Base-by-base conservation (phyloP, 257 asterid species). In the Rauvolfia tetraphylla region DNA sequence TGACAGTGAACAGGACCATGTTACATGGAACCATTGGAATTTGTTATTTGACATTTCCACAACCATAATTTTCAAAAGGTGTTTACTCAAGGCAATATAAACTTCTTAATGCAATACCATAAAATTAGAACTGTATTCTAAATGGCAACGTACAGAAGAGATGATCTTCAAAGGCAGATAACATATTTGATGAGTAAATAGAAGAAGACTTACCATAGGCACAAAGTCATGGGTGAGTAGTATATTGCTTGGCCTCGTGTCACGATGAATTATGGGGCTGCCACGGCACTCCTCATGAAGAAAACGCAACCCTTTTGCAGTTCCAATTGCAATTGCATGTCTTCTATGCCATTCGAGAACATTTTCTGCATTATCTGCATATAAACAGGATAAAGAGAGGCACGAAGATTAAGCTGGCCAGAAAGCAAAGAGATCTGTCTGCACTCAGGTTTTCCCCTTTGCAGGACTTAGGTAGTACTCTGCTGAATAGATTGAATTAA, bases 231-330 rank as follows among this genome's bases (percentile, higher is more conserved):
- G 93, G 51, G 97, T 91, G 54, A 91, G 86, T 79, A 91, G 82
- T 80, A 91, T 83, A 79, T 91, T 91, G 84, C 92, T 88, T 27
- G 97, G 97, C 80, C 97, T 84, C 86, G 85, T 81, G 79, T 91
- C 97, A 41, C 97, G 87, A 62, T 91, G 93, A 79, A 91, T 84
- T 39, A 91, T 90, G 65, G 97, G 97, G 87, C 96, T 88, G 82
- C 96, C 97, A 38, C 97, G 90, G 70, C 97, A 91, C 74, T 91
- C 97, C 77, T 91, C 97, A 79, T 91, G 97, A 33, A 91, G 86
- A 83, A 88, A 91, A 9, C 91, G 91, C 83, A 90, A 74, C 68
- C 96, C 97, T 84, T 90, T 91, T 33, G 97, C 97, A 33, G 91
- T 90, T 75, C 91, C 97, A 51, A 85, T 71, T 49, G 97, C 97